Conservation (phyloP, 306 rosid species). For the Quercus suber region DNA sequence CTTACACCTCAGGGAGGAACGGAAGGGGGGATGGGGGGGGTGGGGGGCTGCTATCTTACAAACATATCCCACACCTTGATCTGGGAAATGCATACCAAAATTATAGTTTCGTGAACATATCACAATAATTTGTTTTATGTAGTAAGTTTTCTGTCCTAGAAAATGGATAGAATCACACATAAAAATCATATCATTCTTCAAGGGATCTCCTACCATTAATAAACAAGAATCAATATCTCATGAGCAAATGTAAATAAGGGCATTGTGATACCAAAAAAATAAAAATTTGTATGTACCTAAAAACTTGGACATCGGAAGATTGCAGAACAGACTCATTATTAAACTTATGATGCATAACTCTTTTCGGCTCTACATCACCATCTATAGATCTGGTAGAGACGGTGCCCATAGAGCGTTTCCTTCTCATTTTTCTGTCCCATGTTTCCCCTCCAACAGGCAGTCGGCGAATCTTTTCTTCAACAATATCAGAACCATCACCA, state of each 20-base stretch:
- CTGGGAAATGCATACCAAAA: neutral
- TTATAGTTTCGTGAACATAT: neutral
- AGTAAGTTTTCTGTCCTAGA: neutral
- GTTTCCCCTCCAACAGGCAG: slow-evolving; percentile 72
- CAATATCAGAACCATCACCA: slow-evolving; percentile 59
- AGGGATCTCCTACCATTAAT: neutral
- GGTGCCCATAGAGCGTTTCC: slow-evolving; percentile 67
- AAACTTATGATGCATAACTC: slow-evolving; percentile 55
- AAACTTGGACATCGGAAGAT: slow-evolving; percentile 57
- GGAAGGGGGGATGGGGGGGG: fast-evolving
- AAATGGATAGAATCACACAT: neutral
- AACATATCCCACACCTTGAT: neutral
- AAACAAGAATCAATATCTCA: neutral
- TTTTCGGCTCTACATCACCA: slow-evolving; percentile 65
- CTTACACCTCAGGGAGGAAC: neutral
- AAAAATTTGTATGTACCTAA: slow-evolving; percentile 48
- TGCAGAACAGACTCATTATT: slow-evolving; percentile 50
- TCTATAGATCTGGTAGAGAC: slow-evolving; percentile 54
- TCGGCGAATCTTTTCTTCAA: slow-evolving; percentile 71
- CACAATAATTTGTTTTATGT: neutral
- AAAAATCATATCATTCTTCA: neutral
- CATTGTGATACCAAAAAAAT: slow-evolving; percentile 21
- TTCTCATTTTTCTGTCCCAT: slow-evolving; percentile 74
- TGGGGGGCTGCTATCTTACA: neutral
- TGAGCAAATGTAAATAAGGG: slow-evolving; percentile 1